Evolutionary conservation across 768 basidiomycete species (phyloP).

Genomic region (Trametes cubensis): DNA sequence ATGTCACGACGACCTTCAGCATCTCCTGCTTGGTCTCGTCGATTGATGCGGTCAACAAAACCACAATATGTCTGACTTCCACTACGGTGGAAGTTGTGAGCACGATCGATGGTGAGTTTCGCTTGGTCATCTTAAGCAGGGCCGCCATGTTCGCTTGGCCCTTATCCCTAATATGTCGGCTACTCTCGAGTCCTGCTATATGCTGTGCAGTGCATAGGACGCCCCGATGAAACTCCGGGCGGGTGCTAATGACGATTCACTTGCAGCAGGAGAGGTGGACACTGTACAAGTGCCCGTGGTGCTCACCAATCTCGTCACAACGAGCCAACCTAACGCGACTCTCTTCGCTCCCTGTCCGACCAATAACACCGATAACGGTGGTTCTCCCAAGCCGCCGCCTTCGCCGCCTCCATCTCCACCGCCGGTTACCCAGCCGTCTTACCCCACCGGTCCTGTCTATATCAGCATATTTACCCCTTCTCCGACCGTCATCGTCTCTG

Average conservation of each 20-base stretch:
- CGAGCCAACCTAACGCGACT: conserved; percentile 39
- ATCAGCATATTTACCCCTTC: conserved; percentile 31
- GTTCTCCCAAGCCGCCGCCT: conserved; percentile 3
- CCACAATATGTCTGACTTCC: conserved; percentile 35
- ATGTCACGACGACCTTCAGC: conserved; percentile 38
- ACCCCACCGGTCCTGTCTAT: conserved; percentile 7
- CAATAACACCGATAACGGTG: conserved; percentile 13
- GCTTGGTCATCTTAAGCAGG: neutral
- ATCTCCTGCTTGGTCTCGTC: conserved; percentile 39
- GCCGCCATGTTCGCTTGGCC: neutral
- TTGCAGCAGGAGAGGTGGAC: conserved; percentile 31
- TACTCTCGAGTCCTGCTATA: neutral
- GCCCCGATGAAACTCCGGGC: neutral
- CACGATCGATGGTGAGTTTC: conserved; percentile 40
- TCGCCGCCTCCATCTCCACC: neutral
- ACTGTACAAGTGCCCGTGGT: conserved; percentile 47
- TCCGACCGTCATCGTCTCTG: conserved; percentile 37
- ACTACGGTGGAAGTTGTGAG: conserved; percentile 31
- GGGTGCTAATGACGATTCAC: neutral
- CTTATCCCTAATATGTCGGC: neutral
- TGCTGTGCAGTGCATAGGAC: too few species aligned
- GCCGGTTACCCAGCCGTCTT: neutral
- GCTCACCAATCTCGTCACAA: conserved; percentile 37
- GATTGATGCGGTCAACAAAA: conserved; percentile 25
- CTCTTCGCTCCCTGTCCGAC: conserved; percentile 43